phyloP scores from a whole-genome alignment of 768 basidiomycete species.

The Phylloporus sp. region DNA sequence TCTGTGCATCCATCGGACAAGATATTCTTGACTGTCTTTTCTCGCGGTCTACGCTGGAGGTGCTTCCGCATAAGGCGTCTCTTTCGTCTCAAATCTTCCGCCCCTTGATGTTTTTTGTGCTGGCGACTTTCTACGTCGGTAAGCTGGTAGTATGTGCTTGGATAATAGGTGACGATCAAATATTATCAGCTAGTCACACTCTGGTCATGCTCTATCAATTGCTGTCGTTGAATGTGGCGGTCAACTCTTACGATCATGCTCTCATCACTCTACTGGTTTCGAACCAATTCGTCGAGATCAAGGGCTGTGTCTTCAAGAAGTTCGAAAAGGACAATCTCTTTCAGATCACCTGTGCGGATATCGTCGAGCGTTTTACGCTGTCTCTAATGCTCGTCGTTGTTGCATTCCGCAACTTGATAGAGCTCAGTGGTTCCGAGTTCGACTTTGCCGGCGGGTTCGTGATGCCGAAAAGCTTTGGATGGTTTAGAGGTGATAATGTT shows the following conservation, averaged over 20 bases:
- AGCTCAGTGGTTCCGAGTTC: conserved; percentile 88
- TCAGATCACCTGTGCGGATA: conserved; percentile 98
- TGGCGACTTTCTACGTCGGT: conserved; percentile 85
- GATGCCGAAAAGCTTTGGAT: conserved; percentile 80
- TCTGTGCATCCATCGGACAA: conserved; percentile 96
- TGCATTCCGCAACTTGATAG: conserved; percentile 91
- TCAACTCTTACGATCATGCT: conserved; percentile 97
- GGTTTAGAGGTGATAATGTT: conserved; percentile 75
- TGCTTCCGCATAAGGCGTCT: conserved; percentile 57
- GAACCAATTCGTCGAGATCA: conserved; percentile 99
- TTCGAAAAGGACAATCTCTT: conserved; percentile 99
- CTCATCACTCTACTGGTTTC: conserved; percentile 91
- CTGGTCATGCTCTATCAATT: conserved; percentile 97
- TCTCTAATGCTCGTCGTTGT: conserved; percentile 88
- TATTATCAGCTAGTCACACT: conserved; percentile 68
- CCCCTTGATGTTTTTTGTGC: conserved; percentile 77
- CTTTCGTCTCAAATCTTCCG: conserved; percentile 65
- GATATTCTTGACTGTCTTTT: conserved; percentile 96
- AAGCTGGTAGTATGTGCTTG: conserved; percentile 20
- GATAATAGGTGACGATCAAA: not conserved
- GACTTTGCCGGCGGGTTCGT: conserved; percentile 67
- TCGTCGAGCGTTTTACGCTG: conserved; percentile 95
- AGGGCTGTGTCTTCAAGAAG: conserved; percentile 98
- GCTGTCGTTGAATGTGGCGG: conserved; percentile 91
- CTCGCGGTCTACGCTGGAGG: conserved; percentile 84